Conservation (phyloP, 257 asterid species). For the Sherardia arvensis region DNA sequence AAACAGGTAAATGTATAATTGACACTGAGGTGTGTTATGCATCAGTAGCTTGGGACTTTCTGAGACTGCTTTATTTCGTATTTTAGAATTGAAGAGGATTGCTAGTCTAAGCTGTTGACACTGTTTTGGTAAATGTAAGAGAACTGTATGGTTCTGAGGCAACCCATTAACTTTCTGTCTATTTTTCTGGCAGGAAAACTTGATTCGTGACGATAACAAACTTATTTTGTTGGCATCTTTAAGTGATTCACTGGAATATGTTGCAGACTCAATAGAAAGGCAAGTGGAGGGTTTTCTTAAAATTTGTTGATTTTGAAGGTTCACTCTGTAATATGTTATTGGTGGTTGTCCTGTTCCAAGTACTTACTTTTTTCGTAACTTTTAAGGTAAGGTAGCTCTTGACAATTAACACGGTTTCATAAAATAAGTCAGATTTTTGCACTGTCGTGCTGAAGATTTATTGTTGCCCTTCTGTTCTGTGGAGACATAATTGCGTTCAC, state of each 20-base stretch:
- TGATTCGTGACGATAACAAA: constrained; percentile 91
- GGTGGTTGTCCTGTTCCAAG: not conserved
- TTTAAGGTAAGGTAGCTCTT: not conserved
- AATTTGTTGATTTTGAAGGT: not conserved
- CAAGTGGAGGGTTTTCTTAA: constrained; percentile 18
- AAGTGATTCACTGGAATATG: constrained; percentile 95
- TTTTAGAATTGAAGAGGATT: not conserved
- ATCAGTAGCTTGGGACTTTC: not conserved
- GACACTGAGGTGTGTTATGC: constrained; percentile 10
- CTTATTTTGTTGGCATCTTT: constrained; percentile 87
- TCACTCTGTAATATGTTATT: not conserved
- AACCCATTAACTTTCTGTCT: constrained; percentile 1
- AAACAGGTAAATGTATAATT: constrained; percentile 56
- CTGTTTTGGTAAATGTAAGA: not conserved
- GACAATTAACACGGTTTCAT: not conserved
- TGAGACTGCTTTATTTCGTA: not conserved
- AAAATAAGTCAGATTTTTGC: not conserved
- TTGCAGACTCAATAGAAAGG: constrained; percentile 97
- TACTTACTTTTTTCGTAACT: not conserved
- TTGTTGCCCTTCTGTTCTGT: not conserved
- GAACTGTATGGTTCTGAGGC: not conserved
- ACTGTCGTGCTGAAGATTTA: too few species aligned
- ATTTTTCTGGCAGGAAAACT: constrained; percentile 62
- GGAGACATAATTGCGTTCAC: not conserved
- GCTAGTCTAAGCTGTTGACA: not conserved